Evolutionary conservation across 306 rosid species (phyloP), one percentile per base, ranked within the genome.

Genomic region (Prunus salicina): DNA sequence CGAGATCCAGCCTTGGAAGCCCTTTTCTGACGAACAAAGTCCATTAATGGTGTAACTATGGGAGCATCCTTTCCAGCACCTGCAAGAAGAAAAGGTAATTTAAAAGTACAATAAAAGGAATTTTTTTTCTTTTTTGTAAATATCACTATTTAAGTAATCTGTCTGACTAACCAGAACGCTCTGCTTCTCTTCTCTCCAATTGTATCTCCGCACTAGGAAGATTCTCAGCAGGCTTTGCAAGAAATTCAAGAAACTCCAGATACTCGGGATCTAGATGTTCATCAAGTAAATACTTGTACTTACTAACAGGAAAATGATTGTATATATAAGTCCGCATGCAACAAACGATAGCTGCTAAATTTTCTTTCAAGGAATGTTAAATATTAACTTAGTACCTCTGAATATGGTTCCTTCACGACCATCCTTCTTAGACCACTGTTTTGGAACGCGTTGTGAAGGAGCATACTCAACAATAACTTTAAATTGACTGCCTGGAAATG

Each of bases 171-270:
- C 93, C 93, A 81, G 90, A 80, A 75, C 88, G 88, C 76, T 89
- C 90, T 10, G 93, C 90, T 63, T 91, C 96, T 84, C 90, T 87
- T 83, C 90, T 89, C 80, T 91, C 96, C 84, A 91, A 70, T 47
- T 91, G 93, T 77, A 87, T 86, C 84, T 91, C 93, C 12, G 96
- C 96, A 75, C 93, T 91, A 13, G 96, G 93, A 82, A 91, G 96
- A 84, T 86, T 88, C 88, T 91, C 93, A 18, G 83, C 81, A 69
- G 96, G 96, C 80, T 91, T 89, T 47, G 86, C 84, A 77, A 83
- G 84, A 75, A 74, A 84, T 80, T 91, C 87, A 76, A 91, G 96
- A 83, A 91, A 91, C 79, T 88, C 87, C 83, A 87, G 82, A 85
- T 88, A 91, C 75, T 91, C 91, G 69, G 90, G 84, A 88, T 91